Evolutionary conservation across 345 rosid species (phyloP).

Genomic region (Firmiana major): DNA sequence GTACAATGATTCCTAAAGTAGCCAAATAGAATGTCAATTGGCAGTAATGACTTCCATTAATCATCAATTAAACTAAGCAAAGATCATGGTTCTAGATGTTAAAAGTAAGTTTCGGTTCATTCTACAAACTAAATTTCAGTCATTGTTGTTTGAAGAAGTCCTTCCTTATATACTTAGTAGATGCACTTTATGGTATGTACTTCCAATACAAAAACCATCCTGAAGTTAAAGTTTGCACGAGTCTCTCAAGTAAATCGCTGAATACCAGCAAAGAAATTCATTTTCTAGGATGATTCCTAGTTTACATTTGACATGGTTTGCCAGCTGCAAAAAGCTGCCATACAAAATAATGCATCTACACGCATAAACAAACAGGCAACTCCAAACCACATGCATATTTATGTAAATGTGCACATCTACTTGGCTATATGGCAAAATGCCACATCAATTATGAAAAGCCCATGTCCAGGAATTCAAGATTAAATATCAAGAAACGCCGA

Average conservation of each 20-base stretch:
- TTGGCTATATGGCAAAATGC: background rate
- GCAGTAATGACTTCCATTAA: background rate
- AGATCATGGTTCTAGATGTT: background rate
- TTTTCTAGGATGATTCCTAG: background rate
- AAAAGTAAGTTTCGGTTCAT: too few species aligned
- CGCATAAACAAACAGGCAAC: too few species aligned
- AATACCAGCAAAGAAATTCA: background rate
- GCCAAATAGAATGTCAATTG: background rate
- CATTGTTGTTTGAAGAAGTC: background rate
- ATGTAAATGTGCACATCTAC: background rate
- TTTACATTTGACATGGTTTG: background rate
- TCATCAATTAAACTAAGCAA: background rate
- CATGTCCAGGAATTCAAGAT: background rate
- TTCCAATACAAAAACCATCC: background rate
- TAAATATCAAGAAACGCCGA: too few species aligned
- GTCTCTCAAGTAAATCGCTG: background rate
- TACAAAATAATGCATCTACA: background rate
- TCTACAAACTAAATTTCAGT: background rate
- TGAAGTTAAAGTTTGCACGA: background rate
- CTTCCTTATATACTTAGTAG: background rate
- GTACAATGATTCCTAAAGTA: background rate
- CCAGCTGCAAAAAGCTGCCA: background rate
- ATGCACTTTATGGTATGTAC: background rate
- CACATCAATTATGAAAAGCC: background rate
- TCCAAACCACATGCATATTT: background rate